Conservation (phyloP, 495 filamentous ascomycete genomes). For the Tuber brumale region DNA sequence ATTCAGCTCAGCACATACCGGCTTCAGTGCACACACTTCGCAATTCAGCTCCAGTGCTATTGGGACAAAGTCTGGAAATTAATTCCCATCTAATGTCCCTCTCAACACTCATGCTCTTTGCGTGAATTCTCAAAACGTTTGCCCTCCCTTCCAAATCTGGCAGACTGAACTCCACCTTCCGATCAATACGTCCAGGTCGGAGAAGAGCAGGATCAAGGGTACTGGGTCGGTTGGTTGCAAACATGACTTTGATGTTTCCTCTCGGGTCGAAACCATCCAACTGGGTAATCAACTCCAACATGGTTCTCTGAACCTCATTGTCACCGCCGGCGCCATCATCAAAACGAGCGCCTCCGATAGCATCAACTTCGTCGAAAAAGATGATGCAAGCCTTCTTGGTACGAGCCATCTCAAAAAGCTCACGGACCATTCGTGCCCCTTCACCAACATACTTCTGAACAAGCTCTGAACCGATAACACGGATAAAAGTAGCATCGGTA, state of each 20-base stretch:
- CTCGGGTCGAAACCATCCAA: constrained; percentile 94
- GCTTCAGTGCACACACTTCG: constrained; percentile 46
- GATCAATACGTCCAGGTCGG: constrained; percentile 94
- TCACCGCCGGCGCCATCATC: constrained; percentile 97
- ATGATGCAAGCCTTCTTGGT: constrained; percentile 99
- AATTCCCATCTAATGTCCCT: constrained; percentile 98
- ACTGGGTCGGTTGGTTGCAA: constrained; percentile 93
- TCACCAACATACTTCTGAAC: constrained; percentile 99
- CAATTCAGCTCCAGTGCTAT: constrained; percentile 91
- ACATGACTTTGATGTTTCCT: constrained; percentile 99
- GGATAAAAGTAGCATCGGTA: constrained; percentile 97
- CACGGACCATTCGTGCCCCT: constrained; percentile 94
- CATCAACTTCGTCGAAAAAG: constrained; percentile 99
- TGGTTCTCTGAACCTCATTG: constrained; percentile 98
- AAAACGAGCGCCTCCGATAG: constrained; percentile 94
- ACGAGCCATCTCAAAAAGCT: constrained; percentile 98
- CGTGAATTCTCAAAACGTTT: constrained; percentile 96
- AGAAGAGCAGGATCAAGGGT: constrained; percentile 94
- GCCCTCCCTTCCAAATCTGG: constrained; percentile 94
- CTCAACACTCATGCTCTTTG: constrained; percentile 99
- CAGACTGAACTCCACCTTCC: constrained; percentile 97
- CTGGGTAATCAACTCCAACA: constrained; percentile 97
- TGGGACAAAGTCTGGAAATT: constrained; percentile 92
- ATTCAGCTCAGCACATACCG: constrained; percentile 24
- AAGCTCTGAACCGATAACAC: constrained; percentile 92